Base-by-base conservation (phyloP, 768 basidiomycete genomes). In the Cystobasidium onofrii region DNA sequence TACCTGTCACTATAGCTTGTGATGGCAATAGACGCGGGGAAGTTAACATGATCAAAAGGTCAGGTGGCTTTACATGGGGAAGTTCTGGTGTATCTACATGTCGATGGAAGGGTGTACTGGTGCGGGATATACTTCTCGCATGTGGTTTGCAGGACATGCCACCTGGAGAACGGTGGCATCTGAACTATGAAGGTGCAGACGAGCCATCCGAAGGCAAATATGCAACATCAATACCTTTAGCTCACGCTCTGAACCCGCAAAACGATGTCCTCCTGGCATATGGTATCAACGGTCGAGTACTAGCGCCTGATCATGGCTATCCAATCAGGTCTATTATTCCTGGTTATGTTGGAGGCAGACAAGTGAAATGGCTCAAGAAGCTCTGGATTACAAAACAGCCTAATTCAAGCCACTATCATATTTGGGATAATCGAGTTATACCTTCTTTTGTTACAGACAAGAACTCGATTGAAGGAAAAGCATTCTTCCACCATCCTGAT, bases 311-410 rank as follows among this genome's bases (percentile, higher is more conserved):
- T 76, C 88, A 88, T 74, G 88, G 88, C 9, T 87, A 84, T 76
- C 88, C 88, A 0, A 76, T 88, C 23, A 83, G 88, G n/a, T 78
- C 87, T 1, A 82, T 88, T 74, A 82, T 88, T 0, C 87, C 88
- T 0, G 86, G 86, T 2, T 85, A 87, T 69, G 87, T 88, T 54
- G 88, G 87, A 31, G 87, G 87, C 0, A 41, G 64, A 1, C 34
- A 50, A 64, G 60, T 75, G 25, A 84, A 88, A 81, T 88, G 87
- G 87, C 79, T 88, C 27, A 9, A 63, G 61, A 23, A 34, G 23
- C n/a, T 63, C 6, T 63, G 61, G 61, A 34, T 63, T 29, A 31
- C 61, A 3, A 36, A 63, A n/a, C 27, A 63, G 20, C 61, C 61
- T 7, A 63, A 63, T 20, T 27, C 27, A 25, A 31, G 27, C 9